Evolutionary conservation across 345 rosid species (phyloP).

Genomic region (Salix viminalis): DNA sequence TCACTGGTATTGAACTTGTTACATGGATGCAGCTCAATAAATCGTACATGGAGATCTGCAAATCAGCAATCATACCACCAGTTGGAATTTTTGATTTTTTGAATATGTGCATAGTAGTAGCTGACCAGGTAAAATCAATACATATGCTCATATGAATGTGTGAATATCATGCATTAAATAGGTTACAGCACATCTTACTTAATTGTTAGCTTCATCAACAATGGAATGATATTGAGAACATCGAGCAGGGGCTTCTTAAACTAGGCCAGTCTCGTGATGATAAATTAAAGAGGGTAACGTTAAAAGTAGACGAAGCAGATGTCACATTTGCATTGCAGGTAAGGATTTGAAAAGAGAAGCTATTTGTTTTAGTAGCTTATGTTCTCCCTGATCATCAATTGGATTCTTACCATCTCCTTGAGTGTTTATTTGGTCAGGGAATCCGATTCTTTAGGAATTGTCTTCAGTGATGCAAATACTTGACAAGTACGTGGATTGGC

Average conservation of each 20-base stretch:
- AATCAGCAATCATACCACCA: constrained; percentile 59
- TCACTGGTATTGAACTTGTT: constrained; percentile 3
- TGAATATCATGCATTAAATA: not conserved
- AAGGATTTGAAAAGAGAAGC: constrained; percentile 33
- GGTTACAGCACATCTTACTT: not conserved
- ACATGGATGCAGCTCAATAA: constrained; percentile 58
- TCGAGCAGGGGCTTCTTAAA: constrained; percentile 65
- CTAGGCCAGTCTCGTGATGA: constrained; percentile 69
- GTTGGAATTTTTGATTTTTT: constrained; percentile 63
- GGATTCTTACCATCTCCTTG: not conserved
- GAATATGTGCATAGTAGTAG: constrained; percentile 71
- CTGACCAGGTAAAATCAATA: constrained; percentile 66
- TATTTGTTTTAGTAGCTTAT: not conserved
- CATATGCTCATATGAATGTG: not conserved
- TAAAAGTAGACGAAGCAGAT: constrained; percentile 73
- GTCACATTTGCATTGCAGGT: constrained; percentile 18
- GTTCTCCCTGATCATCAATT: not conserved
- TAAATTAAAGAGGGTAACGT: constrained; percentile 58
- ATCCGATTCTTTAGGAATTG: constrained; percentile 81
- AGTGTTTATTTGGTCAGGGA: constrained; percentile 45
- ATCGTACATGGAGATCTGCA: constrained; percentile 64
- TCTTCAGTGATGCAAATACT: constrained; percentile 38
- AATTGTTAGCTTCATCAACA: not conserved
- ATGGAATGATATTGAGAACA: not conserved
- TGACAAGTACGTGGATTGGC: not conserved